These are phyloP conservation scores for Anastatica hierochuntica DNA, from an alignment of 345 rosid species.

Conservation along the genomic window DNA sequence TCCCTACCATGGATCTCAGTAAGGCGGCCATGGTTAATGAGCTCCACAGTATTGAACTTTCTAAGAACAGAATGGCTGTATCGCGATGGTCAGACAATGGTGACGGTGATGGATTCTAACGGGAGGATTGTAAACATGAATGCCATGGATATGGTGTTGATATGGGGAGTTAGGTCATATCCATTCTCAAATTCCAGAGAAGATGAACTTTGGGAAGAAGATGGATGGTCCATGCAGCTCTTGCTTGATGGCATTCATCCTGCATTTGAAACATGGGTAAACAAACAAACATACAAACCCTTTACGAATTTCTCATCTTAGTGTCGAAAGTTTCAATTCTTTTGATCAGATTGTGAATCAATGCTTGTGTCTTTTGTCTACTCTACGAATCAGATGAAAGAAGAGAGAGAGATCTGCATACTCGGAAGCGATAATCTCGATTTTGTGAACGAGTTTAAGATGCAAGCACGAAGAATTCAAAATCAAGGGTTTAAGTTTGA, in stretches of 20 bases:
- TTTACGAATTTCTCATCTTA: not conserved
- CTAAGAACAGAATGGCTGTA: slow-evolving; percentile 49
- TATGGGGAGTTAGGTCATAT: slow-evolving; percentile 67
- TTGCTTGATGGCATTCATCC: slow-evolving; percentile 47
- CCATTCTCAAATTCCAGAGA: slow-evolving; percentile 65
- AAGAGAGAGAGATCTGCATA: slow-evolving; percentile 49
- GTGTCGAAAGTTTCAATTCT: not conserved
- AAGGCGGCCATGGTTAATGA: slow-evolving; percentile 40
- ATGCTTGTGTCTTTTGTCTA: not conserved
- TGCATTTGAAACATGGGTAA: slow-evolving; percentile 46
- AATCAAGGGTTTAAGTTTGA: slow-evolving; percentile 40
- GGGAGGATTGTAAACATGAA: slow-evolving; percentile 48
- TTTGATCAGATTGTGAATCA: not conserved
- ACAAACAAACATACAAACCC: no score
- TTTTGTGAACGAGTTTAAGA: slow-evolving; percentile 44
- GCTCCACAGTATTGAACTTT: slow-evolving; percentile 37
- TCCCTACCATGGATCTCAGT: slow-evolving; percentile 59
- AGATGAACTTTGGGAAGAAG: slow-evolving; percentile 54
- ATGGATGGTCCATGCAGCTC: slow-evolving; percentile 43
- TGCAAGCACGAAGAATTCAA: slow-evolving; percentile 27
- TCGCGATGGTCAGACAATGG: slow-evolving; percentile 36
- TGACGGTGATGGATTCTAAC: slow-evolving; percentile 48
- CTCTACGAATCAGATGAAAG: slow-evolving; percentile 39
- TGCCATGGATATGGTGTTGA: slow-evolving; percentile 59
- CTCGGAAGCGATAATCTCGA: slow-evolving; percentile 42